Conservation (phyloP, 345 rosid species). For the Citrus trifoliata region DNA sequence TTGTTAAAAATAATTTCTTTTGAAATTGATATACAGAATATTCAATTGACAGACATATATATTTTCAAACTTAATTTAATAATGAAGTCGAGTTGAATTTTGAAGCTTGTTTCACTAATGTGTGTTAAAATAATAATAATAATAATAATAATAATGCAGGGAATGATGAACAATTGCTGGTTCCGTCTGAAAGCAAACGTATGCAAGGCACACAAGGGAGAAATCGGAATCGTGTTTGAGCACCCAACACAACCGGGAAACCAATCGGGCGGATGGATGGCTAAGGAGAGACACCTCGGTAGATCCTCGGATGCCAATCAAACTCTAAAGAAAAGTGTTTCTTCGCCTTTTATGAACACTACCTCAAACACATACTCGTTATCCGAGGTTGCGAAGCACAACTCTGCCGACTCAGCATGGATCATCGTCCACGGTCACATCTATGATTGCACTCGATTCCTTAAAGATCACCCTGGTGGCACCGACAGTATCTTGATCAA, state of each 20-base stretch:
- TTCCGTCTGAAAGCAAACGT: conserved; percentile 76
- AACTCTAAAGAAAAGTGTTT: conserved; percentile 71
- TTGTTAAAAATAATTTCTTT: too few species aligned
- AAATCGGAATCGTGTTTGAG: conserved; percentile 89
- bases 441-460: conserved; percentile 87
- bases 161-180: conserved; percentile 99
- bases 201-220: conserved; percentile 81
- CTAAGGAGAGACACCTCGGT: conserved; percentile 69
- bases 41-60: too few species aligned
- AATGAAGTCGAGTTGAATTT: too few species aligned
- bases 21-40: too few species aligned
- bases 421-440: conserved; percentile 90
- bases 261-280: conserved; percentile 99
- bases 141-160: conserved; percentile 37
- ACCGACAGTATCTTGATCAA: conserved; percentile 79
- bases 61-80: too few species aligned
- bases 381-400: conserved; percentile 69
- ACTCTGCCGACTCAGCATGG: conserved; percentile 79
- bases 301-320: conserved; percentile 42
- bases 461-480: conserved; percentile 93
- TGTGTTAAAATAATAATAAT: background rate
- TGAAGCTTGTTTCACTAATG: background rate
- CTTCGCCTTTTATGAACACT: conserved; percentile 92
- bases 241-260: conserved; percentile 92
- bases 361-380: conserved; percentile 54